Evolutionary conservation across 2,329 filamentous ascomycete genomes (phyloP), one percentile per base, ranked within the genome.

Genomic region (Cercospora janseana): DNA sequence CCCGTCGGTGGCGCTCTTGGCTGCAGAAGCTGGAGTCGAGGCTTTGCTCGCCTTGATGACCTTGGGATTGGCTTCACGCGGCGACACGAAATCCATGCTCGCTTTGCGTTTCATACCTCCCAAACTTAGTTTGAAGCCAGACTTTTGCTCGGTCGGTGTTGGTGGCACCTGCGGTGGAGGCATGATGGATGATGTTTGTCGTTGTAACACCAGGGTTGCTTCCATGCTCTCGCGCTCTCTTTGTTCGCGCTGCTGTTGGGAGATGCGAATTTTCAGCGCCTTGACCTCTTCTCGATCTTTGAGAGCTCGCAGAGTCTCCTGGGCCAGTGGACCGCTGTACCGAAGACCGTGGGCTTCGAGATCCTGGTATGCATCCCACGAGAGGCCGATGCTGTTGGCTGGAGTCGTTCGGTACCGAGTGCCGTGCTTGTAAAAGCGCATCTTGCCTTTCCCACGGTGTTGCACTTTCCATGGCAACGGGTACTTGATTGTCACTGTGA

Each of bases 401-500:
- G 68, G 67, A 21, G 46, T 51, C 4, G 58, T 65, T 12, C 63
- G 55, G 41, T 57, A 63, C 10, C 27, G 40, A 21, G 46, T 49
- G 4, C 59, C 56, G n/a, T 62, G 51, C 20, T 55, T 56, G 6
- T 42, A 58, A 57, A 71, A 70, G 1, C 50, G 56, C n/a, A 71
- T 37, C 46, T 62, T 66, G 18, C 74, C 79, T 59, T 76, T 75
- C 46, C 80, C 80, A 16, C 76, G 54, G 57, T 81, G 70, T 58
- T 76, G 66, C 23, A 74, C 74, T 48, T 69, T 73, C 77, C 79
- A 85, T 61, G 79, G 82, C 9, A 73, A 75, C 20, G 81, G 82
- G 49, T 77, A 75, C 52, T 72, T 74, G 44, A 85, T 60, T 7
- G 60, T 68, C n/a, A 82, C 69, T 15, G 70, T 66, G 21, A 77